phyloP scores from a whole-genome alignment of 192 early-diverging fungal species.

The Haplosporangium gracile region DNA sequence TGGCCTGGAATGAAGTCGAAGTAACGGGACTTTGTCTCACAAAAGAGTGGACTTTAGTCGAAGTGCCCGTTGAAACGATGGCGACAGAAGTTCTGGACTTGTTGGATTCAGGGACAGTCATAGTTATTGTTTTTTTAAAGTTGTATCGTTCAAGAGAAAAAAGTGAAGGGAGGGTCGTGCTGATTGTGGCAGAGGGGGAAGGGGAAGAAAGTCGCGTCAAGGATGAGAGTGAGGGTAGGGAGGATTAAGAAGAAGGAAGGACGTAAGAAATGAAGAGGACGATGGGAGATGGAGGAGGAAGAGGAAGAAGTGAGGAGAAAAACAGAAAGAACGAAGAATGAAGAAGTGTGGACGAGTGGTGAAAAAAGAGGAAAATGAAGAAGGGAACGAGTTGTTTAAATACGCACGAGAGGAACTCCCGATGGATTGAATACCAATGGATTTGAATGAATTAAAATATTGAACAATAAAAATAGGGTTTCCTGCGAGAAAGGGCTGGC shows the following conservation, averaged over 20 bases:
- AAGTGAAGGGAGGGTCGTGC: neutral
- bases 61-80: conserved; percentile 16
- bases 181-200: neutral
- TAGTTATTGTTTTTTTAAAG: neutral
- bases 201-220: neutral
- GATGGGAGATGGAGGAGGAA: neutral
- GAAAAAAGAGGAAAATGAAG: neutral
- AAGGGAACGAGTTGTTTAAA: neutral
- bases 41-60: conserved; percentile 41
- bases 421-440: neutral
- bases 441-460: too few relatives aligned
- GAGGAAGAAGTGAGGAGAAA: neutral
- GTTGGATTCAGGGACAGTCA: conserved; percentile 46
- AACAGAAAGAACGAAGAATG: neutral
- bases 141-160: neutral
- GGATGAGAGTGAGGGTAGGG: neutral
- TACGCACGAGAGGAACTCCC: neutral
- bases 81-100: conserved; percentile 13
- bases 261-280: neutral
- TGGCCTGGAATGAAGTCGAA: conserved; percentile 31
- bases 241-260: neutral
- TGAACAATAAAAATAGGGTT: neutral
- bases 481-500: neutral
- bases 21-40: conserved; percentile 35
- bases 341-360: neutral